phyloP scores from a whole-genome alignment of 1,284 basidiomycete genomes.

The Puccinia hordei region DNA sequence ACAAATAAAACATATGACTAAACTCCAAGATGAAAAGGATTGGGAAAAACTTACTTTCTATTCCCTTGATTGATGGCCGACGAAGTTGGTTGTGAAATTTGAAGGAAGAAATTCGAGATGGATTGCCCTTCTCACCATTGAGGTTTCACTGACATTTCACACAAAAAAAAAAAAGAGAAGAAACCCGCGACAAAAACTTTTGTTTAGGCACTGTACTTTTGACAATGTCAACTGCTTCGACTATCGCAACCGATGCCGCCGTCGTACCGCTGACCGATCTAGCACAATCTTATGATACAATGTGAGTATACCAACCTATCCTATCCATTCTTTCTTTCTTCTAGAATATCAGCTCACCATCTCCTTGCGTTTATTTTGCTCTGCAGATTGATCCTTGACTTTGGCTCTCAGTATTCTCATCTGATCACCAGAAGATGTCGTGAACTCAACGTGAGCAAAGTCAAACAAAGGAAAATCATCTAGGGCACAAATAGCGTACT shows the following conservation, averaged over 20 bases:
- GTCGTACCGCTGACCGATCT: slow-evolving; percentile 39
- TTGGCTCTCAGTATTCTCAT: slow-evolving; percentile 97
- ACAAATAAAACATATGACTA: too few relatives aligned
- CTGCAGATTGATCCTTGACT: slow-evolving; percentile 79
- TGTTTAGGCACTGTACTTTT: too few relatives aligned
- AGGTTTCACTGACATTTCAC: too few relatives aligned
- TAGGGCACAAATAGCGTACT: background rate
- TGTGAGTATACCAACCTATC: slow-evolving; percentile 34
- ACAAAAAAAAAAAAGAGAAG: too few relatives aligned
- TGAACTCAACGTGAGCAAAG: slow-evolving; percentile 77
- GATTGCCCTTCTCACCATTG: too few relatives aligned
- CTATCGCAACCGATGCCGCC: slow-evolving; percentile 28
- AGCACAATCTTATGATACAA: slow-evolving; percentile 50
- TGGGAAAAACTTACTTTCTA: too few relatives aligned
- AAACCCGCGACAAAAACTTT: too few relatives aligned
- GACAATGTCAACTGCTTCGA: slow-evolving; percentile 38
- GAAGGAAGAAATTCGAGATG: too few relatives aligned
- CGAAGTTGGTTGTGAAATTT: too few relatives aligned
- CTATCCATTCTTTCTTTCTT: background rate
- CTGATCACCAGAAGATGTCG: slow-evolving; percentile 96
- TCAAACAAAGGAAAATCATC: background rate
- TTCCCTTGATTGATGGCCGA: too few relatives aligned
- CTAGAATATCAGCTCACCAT: background rate
- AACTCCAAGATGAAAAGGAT: too few relatives aligned
- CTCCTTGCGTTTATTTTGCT: background rate